Evolutionary conservation across 768 basidiomycete species (phyloP).

Genomic region (Mycena haematopus): DNA sequence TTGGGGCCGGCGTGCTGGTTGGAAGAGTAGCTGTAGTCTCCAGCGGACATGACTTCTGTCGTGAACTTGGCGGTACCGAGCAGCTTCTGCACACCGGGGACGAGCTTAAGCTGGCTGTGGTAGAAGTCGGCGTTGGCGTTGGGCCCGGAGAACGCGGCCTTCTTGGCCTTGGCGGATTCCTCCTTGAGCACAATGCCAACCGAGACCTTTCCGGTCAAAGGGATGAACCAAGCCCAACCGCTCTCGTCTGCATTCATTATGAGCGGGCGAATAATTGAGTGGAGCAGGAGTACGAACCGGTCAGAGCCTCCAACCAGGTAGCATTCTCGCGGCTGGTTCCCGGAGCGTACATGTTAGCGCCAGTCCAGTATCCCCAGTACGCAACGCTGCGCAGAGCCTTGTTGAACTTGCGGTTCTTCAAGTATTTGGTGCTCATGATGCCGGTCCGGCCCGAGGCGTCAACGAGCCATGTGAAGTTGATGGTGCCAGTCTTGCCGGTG

Average conservation of each 20-base stretch:
- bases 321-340: conserved; percentile 51
- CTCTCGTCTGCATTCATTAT: conserved; percentile 46
- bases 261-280: too few species aligned
- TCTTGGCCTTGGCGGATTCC: conserved; percentile 40
- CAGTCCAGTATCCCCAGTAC: conserved; percentile 72
- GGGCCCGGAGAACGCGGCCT: conserved; percentile 26
- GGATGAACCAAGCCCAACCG: conserved; percentile 63
- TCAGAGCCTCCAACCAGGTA: conserved; percentile 61
- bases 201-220: conserved; percentile 56
- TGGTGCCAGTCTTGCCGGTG: conserved; percentile 43
- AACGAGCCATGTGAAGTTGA: conserved; percentile 64
- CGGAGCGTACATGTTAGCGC: conserved; percentile 48
- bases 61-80: conserved; percentile 35
- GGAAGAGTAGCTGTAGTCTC: conserved; percentile 45
- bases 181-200: conserved; percentile 58
- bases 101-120: conserved; percentile 35
- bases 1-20: conserved; percentile 37
- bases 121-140: conserved; percentile 36
- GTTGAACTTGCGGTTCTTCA: conserved; percentile 61
- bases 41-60: conserved; percentile 36
- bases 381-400: conserved; percentile 63
- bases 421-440: conserved; percentile 62
- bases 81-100: conserved; percentile 34
- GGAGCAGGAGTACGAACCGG: conserved; percentile 40
- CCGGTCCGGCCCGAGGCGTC: conserved; percentile 69